Conservation (phyloP, 257 asterid genomes). For the Lycium ferocissimum region DNA sequence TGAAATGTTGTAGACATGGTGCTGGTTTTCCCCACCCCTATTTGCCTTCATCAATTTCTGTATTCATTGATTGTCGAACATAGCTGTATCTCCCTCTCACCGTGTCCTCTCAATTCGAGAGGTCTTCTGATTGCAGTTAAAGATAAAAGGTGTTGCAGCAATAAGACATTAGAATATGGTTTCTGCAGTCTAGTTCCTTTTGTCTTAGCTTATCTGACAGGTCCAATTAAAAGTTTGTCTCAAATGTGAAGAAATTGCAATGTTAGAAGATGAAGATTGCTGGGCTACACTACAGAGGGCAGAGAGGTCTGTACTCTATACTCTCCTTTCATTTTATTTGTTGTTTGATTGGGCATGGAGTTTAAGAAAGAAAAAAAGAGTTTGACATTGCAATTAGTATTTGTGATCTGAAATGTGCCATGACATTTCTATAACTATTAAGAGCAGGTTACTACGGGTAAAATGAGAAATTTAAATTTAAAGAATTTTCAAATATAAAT, state of each 20-base stretch:
- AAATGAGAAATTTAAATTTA: not conserved
- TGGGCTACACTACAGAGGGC: not conserved
- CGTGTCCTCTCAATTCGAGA: not conserved
- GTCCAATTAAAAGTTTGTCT: not conserved
- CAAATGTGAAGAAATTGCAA: not conserved
- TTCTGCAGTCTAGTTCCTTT: not conserved
- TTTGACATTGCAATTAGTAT: not conserved
- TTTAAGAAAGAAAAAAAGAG: not conserved
- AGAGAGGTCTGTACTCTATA: not conserved
- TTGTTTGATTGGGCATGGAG: not conserved
- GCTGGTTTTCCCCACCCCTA: not conserved
- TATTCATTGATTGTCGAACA: not conserved
- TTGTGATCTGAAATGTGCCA: not conserved
- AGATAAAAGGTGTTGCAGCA: not conserved
- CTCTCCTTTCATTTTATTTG: not conserved
- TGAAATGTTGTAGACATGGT: not conserved
- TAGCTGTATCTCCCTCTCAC: not conserved
- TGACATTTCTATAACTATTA: not conserved
- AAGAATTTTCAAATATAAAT: not conserved
- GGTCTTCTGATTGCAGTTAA: constrained; percentile 3
- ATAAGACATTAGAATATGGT: not conserved
- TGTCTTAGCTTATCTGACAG: not conserved
- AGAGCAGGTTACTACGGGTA: not conserved
- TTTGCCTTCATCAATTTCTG: not conserved
- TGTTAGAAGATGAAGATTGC: not conserved